Conservation (phyloP, 768 basidiomycete genomes). For the Mycena pura region DNA sequence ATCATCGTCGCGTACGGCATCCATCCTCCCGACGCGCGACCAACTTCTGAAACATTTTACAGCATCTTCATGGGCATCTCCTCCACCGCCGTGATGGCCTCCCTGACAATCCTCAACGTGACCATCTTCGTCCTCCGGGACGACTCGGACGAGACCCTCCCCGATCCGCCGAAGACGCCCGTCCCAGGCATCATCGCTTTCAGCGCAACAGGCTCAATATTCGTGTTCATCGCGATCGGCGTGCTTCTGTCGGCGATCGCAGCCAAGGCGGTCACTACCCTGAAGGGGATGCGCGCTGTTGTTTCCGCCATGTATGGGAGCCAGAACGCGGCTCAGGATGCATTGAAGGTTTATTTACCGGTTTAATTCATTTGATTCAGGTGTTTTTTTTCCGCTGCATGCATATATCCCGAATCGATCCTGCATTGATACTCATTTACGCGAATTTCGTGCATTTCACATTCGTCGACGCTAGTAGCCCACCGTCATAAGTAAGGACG, state of each 20-base stretch:
- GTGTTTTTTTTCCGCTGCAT: too few species aligned
- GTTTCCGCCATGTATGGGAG: conserved; percentile 14
- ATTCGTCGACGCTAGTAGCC: too few species aligned
- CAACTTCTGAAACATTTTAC: too few species aligned
- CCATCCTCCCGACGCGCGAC: conserved; percentile 1
- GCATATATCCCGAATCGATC: too few species aligned
- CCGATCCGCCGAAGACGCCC: neutral
- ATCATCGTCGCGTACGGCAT: conserved; percentile 19
- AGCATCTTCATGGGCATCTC: conserved; percentile 25
- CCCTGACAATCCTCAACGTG: conserved; percentile 30
- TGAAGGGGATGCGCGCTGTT: conserved; percentile 8
- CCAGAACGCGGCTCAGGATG: neutral
- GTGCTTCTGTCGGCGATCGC: conserved; percentile 11
- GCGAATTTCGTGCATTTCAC: too few species aligned
- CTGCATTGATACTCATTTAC: too few species aligned
- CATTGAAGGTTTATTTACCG: conserved; percentile 16
- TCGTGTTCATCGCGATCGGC: conserved; percentile 1
- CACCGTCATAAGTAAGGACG: too few species aligned
- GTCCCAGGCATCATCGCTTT: conserved; percentile 20
- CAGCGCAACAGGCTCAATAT: conserved; percentile 17
- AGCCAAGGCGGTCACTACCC: conserved; percentile 7
- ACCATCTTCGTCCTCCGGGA: conserved; percentile 29
- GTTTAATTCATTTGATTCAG: too few species aligned
- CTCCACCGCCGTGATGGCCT: conserved; percentile 23
- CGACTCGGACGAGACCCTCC: conserved; percentile 2